Conservation (phyloP, 2,329 filamentous ascomycete species). For the Corinectria fuckeliana region DNA sequence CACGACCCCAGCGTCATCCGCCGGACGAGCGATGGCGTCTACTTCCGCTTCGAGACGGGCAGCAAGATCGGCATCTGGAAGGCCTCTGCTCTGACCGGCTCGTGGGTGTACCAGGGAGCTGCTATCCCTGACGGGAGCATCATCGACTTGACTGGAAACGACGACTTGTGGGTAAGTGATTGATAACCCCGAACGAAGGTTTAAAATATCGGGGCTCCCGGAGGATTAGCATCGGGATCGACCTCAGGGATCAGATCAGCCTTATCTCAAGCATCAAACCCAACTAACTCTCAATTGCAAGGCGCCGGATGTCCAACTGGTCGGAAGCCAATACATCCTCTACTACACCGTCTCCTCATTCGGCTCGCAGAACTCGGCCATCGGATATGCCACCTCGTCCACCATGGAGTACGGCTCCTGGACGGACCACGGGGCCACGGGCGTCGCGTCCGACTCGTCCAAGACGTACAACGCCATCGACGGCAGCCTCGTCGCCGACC, state of each 20-base stretch:
- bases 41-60: constrained; percentile 52
- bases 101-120: constrained; percentile 52
- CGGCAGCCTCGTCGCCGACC: constrained; percentile 55
- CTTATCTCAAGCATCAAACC: too few species aligned
- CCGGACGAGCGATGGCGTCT: constrained; percentile 46
- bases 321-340: constrained; percentile 67
- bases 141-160: constrained; percentile 48
- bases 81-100: constrained; percentile 45
- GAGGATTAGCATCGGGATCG: not conserved
- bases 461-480: constrained; percentile 68
- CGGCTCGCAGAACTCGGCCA: constrained; percentile 65
- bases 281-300: not conserved
- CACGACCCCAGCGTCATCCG: constrained; percentile 50
- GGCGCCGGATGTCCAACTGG: constrained; percentile 40
- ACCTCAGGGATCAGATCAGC: not conserved
- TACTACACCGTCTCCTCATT: constrained; percentile 70
- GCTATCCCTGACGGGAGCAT: constrained; percentile 47
- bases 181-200: too few species aligned
- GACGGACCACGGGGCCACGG: constrained; percentile 64
- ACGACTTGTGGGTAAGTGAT: constrained; percentile 52
- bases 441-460: constrained; percentile 52
- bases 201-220: not conserved
- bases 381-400: constrained; percentile 58
- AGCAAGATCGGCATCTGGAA: constrained; percentile 49
- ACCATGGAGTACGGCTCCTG: constrained; percentile 61